Conservation (phyloP, 2,329 filamentous ascomycete genomes). For the Ceratocystis variospora region DNA sequence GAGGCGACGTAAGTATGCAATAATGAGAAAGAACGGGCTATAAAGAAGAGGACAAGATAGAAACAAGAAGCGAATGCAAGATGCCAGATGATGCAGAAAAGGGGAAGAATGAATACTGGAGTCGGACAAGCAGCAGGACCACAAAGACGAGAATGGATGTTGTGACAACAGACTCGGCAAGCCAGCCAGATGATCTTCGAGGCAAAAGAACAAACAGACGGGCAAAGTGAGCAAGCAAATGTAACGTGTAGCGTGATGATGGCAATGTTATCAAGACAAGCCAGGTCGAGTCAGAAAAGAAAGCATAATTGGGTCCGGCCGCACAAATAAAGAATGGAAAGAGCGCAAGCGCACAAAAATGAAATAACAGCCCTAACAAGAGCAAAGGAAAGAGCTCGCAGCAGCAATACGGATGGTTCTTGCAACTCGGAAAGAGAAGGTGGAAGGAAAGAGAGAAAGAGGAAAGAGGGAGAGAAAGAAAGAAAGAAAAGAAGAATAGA, state of each 20-base stretch:
- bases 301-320: background rate
- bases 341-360: constrained; percentile 6
- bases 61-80: constrained; percentile 14
- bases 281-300: too few relatives aligned
- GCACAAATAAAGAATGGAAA: constrained; percentile 5
- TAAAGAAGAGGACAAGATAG: constrained; percentile 10
- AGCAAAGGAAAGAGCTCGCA: background rate
- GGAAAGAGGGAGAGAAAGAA: background rate
- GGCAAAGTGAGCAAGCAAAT: constrained; percentile 1
- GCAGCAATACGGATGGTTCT: constrained; percentile 9
- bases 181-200: background rate
- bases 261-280: too few relatives aligned
- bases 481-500: background rate
- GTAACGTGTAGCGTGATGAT: background rate
- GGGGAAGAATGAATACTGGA: background rate
- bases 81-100: background rate
- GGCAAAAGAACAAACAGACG: background rate
- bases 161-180: background rate
- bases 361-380: background rate
- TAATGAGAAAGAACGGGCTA: background rate
- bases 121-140: background rate
- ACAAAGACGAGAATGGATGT: background rate
- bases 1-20: background rate
- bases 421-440: constrained; percentile 2
- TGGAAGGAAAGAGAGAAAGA: constrained; percentile 6